Conservation (phyloP, 306 rosid genomes). For the Gillenia trifoliata region DNA sequence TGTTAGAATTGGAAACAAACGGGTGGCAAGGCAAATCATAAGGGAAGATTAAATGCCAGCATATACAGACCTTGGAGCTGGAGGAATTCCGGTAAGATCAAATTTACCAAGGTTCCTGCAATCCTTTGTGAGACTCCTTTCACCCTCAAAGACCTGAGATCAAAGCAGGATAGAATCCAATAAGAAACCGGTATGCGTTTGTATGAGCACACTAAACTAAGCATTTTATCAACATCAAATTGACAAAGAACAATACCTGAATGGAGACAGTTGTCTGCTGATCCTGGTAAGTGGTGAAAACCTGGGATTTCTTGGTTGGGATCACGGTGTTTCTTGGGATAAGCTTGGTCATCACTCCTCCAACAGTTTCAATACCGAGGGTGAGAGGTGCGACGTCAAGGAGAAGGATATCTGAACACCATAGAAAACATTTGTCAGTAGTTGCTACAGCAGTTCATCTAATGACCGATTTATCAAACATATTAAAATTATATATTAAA, state of each 20-base stretch:
- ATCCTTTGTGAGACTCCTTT: slow-evolving; percentile 99
- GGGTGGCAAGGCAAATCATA: neutral
- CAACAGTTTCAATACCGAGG: slow-evolving; percentile 99
- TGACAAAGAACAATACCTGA: slow-evolving; percentile 49
- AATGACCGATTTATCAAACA: neutral
- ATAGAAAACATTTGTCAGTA: neutral
- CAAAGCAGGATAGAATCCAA: neutral
- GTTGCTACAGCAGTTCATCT: neutral
- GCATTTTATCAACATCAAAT: neutral
- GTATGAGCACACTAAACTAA: neutral
- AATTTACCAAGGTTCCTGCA: slow-evolving; percentile 95
- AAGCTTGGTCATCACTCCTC: slow-evolving; percentile 99
- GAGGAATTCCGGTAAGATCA: slow-evolving; percentile 88
- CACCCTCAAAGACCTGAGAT: slow-evolving; percentile 86
- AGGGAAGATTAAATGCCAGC: neutral
- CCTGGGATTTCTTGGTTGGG: slow-evolving; percentile 99
- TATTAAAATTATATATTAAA: neutral
- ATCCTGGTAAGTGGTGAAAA: slow-evolving; percentile 98
- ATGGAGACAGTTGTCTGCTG: slow-evolving; percentile 98
- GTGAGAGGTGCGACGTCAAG: slow-evolving; percentile 96
- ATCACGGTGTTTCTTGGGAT: slow-evolving; percentile 97
- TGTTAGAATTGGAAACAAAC: slow-evolving; percentile 3
- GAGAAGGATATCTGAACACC: slow-evolving; percentile 80
- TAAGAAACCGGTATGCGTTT: neutral
- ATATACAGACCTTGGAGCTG: slow-evolving; percentile 82